Percentiles rank a stretch among this genome's conserved stretches.
phyloP scores from a whole-genome alignment of 768 basidiomycete species.

The Tylopilus intermedius region DNA sequence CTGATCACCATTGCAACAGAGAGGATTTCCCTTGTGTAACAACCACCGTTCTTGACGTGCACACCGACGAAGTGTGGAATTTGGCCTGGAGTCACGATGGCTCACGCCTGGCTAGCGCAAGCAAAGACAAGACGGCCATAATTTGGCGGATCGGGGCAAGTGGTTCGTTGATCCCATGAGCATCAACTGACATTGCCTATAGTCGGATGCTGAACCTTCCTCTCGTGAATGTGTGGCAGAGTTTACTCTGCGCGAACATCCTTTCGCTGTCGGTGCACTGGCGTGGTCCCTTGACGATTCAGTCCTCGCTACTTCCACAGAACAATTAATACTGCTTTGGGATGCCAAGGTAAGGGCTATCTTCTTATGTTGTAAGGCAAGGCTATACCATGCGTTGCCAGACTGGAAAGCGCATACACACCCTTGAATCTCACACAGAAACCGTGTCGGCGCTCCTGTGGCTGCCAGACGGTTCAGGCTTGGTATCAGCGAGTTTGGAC shows the following conservation, averaged over 20 bases:
- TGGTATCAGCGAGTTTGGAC: slow-evolving; percentile 86
- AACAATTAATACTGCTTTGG: slow-evolving; percentile 84
- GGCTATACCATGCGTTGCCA: slow-evolving; percentile 29
- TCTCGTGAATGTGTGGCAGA: slow-evolving; percentile 57
- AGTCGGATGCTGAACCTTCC: slow-evolving; percentile 46
- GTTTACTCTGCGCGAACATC: slow-evolving; percentile 68
- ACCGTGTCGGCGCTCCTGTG: slow-evolving; percentile 83
- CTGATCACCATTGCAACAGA: slow-evolving; percentile 80
- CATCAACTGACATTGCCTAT: slow-evolving; percentile 9
- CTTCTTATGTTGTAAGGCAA: neutral
- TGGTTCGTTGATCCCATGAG: slow-evolving; percentile 12
- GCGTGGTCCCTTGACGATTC: slow-evolving; percentile 92
- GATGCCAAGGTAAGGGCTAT: slow-evolving; percentile 65
- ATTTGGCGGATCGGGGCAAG: slow-evolving; percentile 85
- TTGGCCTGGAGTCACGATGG: slow-evolving; percentile 94
- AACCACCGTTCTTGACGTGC: slow-evolving; percentile 79
- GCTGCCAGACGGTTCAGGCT: slow-evolving; percentile 85
- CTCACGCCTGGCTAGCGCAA: slow-evolving; percentile 74
- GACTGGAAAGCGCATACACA: slow-evolving; percentile 70
- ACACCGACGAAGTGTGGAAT: slow-evolving; percentile 94
- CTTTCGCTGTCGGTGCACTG: slow-evolving; percentile 71
- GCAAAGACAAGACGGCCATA: slow-evolving; percentile 82
- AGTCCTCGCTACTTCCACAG: slow-evolving; percentile 77
- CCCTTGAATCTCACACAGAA: slow-evolving; percentile 69
- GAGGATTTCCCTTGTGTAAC: slow-evolving; percentile 80